Percentiles rank a stretch among this genome's conserved stretches.
phyloP scores from a whole-genome alignment of 345 rosid genomes.

The Brassica carinata region DNA sequence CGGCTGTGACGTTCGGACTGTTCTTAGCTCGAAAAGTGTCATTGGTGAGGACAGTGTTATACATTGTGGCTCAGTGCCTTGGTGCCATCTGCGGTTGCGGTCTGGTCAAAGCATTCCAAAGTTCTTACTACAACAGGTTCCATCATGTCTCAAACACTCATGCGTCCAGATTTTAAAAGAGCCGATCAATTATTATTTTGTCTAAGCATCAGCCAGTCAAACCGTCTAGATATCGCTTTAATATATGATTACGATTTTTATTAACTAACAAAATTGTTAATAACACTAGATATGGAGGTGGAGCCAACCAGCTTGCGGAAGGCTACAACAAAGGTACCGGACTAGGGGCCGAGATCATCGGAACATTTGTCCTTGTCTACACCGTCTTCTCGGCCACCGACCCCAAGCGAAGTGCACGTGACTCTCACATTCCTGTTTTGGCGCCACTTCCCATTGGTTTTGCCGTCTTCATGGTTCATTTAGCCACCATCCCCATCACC shows the following conservation, averaged over 20 bases:
- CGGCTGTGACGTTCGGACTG: slow-evolving; percentile 67
- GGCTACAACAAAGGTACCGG: slow-evolving; percentile 57
- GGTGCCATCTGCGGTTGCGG: slow-evolving; percentile 74
- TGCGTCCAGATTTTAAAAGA: background rate
- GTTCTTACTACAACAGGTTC: slow-evolving; percentile 55
- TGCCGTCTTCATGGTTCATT: slow-evolving; percentile 94
- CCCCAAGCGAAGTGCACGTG: slow-evolving; percentile 61
- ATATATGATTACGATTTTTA: background rate
- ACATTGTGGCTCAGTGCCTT: slow-evolving; percentile 67
- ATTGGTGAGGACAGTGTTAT: slow-evolving; percentile 53
- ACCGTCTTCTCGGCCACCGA: slow-evolving; percentile 72
- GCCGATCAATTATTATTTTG: background rate
- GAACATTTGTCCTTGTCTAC: slow-evolving; percentile 59
- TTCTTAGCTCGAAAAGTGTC: slow-evolving; percentile 61
- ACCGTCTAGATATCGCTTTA: background rate
- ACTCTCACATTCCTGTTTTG: slow-evolving; percentile 63
- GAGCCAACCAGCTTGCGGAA: slow-evolving; percentile 48
- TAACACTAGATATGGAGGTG: slow-evolving; percentile 49
- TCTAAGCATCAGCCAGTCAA: background rate
- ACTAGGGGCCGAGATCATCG: slow-evolving; percentile 58
- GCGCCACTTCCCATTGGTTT: slow-evolving; percentile 97
- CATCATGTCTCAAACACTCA: background rate
- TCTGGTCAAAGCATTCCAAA: slow-evolving; percentile 63
- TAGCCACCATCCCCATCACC: slow-evolving; percentile 88
- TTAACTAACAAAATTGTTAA: background rate